Base-by-base conservation (phyloP, 495 filamentous ascomycete genomes). In the Tetracladium setigerum region DNA sequence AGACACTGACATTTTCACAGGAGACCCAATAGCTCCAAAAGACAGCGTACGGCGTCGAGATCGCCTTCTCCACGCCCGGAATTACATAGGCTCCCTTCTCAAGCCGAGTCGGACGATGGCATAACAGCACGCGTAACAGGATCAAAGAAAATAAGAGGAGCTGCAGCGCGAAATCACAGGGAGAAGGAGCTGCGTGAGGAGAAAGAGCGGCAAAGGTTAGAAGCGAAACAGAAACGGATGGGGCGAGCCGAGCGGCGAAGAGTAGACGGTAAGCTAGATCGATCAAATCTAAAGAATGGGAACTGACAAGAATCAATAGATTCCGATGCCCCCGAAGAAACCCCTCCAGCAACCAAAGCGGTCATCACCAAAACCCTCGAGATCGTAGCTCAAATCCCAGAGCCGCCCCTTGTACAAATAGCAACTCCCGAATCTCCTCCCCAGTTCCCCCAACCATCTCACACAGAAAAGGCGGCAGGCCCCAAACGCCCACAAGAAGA, bases 111-210 rank as follows among this genome's bases (percentile, higher is more conserved):
- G 0, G 88, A 91, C 41, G 84, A 89, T 41, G 87, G 81, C 40
- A 61, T 65, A 10, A 71, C 71, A 36, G 58, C 65, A 27, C 66
- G 70, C 24, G 78, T 73, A 11, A 38, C 2, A 1, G 46, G 37
- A 4, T 56, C 61, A 2, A 85, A 87, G 55, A 86, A 82, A 55
- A 77, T 82, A 13, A 74, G 84, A 48, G 74, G 71, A 44, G 77
- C 77, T 30, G 66, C 78, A 12, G 77, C 79, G 31, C 78, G 84
- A 30, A 80, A 76, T 40, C 83, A 86, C 46, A 78, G 82, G 11
- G 79, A 86, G 35, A 89, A 85, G 52, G 86, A 87, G 43, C 63
- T 76, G 12, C 82, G 79, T 46, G 87, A 92, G 50, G 80, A 91
- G 54, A 72, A 71, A 38, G 87, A 90, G 57, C 62, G 73, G 37